Conservation (phyloP, 2,329 filamentous ascomycete species). For the Catunica adiposa region DNA sequence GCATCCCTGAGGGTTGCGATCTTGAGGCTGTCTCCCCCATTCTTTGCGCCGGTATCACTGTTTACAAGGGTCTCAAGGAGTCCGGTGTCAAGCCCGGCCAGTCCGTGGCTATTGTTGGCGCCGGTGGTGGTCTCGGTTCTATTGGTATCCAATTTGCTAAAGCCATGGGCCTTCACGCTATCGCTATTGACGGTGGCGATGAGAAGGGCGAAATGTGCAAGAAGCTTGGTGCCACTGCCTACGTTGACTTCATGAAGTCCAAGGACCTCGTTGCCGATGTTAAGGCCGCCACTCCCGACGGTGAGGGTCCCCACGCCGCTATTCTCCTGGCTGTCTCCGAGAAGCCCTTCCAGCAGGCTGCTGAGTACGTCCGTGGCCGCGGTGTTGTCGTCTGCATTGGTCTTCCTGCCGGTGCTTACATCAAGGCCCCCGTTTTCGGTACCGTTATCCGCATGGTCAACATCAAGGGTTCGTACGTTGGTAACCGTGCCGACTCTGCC, state of each 20-base stretch:
- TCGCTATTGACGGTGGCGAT: slow-evolving; percentile 69
- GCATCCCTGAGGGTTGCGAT: slow-evolving; percentile 58
- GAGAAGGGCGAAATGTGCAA: slow-evolving; percentile 62
- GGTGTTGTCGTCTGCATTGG: slow-evolving; percentile 81
- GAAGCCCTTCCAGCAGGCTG: slow-evolving; percentile 90
- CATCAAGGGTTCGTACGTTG: slow-evolving; percentile 88
- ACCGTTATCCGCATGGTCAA: slow-evolving; percentile 78
- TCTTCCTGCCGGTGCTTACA: slow-evolving; percentile 61
- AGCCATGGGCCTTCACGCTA: slow-evolving; percentile 68
- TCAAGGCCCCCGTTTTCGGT: slow-evolving; percentile 76
- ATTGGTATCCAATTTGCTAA: slow-evolving; percentile 76
- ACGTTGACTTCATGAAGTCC: slow-evolving; percentile 63
- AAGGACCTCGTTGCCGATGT: slow-evolving; percentile 73
- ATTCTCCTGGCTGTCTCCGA: slow-evolving; percentile 73
- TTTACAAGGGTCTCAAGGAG: slow-evolving; percentile 86
- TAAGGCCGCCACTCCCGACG: slow-evolving; percentile 61
- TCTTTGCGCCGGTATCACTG: slow-evolving; percentile 71
- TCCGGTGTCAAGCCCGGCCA: slow-evolving; percentile 58
- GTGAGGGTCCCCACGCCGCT: slow-evolving; percentile 73
- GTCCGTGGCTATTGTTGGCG: slow-evolving; percentile 69
- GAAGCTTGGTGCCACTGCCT: slow-evolving; percentile 53
- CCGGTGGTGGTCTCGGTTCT: slow-evolving; percentile 65
- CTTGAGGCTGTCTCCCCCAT: slow-evolving; percentile 67
- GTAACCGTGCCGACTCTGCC: slow-evolving; percentile 71
- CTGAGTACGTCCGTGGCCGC: slow-evolving; percentile 67